These are phyloP conservation scores for Aspergillus sp. DNA, from an alignment of 2,329 filamentous ascomycete species.

Conservation along the genomic window DNA sequence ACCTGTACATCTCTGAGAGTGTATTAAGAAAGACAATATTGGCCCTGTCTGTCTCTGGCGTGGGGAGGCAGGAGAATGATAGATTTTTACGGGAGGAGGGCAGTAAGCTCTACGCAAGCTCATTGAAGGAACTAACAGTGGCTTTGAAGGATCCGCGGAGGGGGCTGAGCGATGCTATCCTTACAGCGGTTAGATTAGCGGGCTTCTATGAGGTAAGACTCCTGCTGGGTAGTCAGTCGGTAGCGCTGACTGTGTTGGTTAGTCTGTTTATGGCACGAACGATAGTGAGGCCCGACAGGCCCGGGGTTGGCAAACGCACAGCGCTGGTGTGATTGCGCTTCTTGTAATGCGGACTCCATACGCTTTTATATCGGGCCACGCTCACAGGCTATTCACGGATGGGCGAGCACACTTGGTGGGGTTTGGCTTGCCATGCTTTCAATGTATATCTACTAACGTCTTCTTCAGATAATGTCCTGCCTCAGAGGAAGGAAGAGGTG, in stretches of 20 bases:
- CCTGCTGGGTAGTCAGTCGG: background rate
- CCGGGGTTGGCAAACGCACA: constrained; percentile 8
- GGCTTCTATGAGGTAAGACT: constrained; percentile 7
- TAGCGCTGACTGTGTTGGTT: background rate
- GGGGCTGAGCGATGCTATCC: background rate
- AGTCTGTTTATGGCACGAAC: constrained; percentile 2
- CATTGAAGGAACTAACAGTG: background rate
- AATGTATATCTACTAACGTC: background rate
- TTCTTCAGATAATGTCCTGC: background rate
- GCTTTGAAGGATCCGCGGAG: constrained; percentile 1
- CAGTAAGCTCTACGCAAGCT: background rate
- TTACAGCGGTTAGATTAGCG: constrained; percentile 3
- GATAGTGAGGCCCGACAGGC: background rate
- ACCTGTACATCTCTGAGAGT: background rate
- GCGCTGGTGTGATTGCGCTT: constrained; percentile 2
- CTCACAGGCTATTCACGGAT: constrained; percentile 5
- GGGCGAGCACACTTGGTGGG: constrained; percentile 5
- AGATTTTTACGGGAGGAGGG: constrained; percentile 5
- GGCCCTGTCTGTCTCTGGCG: constrained; percentile 1
- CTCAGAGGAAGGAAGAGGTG: constrained; percentile 1
- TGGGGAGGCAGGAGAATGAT: constrained; percentile 1
- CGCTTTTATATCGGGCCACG: constrained; percentile 3
- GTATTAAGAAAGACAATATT: constrained; percentile 1
- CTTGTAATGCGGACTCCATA: background rate
- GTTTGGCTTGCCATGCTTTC: background rate